Evolutionary conservation across 2,329 filamentous ascomycete genomes (phyloP).

Genomic region (Calonectria pseudoreteaudii): DNA sequence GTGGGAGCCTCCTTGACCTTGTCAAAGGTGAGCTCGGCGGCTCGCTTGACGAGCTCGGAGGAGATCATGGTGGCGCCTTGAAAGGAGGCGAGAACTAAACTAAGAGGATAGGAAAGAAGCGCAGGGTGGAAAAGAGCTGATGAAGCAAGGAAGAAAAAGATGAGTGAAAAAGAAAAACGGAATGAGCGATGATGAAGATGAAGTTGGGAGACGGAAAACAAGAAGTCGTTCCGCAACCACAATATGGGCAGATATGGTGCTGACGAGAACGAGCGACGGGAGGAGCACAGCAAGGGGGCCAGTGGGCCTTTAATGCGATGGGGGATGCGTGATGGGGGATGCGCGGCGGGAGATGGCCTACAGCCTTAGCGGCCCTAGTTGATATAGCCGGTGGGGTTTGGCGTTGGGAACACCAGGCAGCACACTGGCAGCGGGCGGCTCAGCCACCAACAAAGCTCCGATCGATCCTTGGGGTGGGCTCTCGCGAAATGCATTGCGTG

Average conservation of each 20-base stretch:
- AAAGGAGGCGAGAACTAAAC: background rate
- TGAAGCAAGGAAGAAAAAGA: background rate
- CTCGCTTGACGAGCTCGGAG: conserved; percentile 47
- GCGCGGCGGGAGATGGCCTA: background rate
- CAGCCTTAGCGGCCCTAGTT: background rate
- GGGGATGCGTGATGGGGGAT: background rate
- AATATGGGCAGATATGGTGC: conserved; percentile 9
- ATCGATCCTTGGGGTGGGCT: background rate
- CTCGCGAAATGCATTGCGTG: background rate
- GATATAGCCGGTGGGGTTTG: background rate
- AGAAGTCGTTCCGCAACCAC: conserved; percentile 17
- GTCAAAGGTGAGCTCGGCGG: conserved; percentile 35
- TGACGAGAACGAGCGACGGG: conserved; percentile 10
- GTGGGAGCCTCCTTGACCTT: conserved; percentile 16
- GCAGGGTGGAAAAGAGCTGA: conserved; percentile 2
- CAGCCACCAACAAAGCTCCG: conserved; percentile 9
- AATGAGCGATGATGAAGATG: conserved; percentile 19
- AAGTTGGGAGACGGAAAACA: conserved; percentile 14
- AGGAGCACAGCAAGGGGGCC: background rate
- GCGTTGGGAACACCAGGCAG: conserved; percentile 10
- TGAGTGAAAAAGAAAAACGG: background rate
- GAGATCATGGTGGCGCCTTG: conserved; percentile 33
- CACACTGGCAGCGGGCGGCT: background rate
- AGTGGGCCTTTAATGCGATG: conserved; percentile 19
- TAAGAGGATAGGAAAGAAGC: background rate